Evolutionary conservation across 768 basidiomycete species (phyloP).

Genomic region (Lactifluus hygrophoroides): DNA sequence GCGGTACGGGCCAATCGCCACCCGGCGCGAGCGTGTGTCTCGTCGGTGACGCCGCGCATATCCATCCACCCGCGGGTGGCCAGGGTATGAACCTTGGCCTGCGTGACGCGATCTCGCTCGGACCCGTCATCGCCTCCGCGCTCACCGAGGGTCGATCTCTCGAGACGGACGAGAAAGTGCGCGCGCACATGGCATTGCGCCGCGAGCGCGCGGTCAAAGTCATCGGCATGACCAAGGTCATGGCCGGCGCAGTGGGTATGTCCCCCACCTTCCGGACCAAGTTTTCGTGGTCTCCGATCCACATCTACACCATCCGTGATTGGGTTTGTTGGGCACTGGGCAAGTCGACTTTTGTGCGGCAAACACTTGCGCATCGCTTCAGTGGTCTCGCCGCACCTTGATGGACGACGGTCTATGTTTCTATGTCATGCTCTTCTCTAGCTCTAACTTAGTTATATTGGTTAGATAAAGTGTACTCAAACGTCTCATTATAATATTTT

Average conservation of each 20-base stretch:
- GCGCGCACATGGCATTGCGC: conserved; percentile 31
- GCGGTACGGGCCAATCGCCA: neutral
- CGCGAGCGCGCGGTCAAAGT: conserved; percentile 34
- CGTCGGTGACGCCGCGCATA: conserved; percentile 42
- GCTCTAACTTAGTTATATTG: no score
- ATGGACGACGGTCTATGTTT: neutral
- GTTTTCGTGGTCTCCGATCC: conserved; percentile 17
- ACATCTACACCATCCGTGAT: conserved; percentile 22
- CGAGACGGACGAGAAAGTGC: conserved; percentile 28
- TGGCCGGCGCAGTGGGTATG: conserved; percentile 24
- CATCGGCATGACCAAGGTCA: conserved; percentile 34
- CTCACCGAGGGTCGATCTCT: conserved; percentile 25
- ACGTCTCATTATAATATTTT: no score
- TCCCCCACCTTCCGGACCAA: conserved; percentile 25
- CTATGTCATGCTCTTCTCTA: neutral
- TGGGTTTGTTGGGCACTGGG: conserved; percentile 23
- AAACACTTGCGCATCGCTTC: conserved; percentile 23
- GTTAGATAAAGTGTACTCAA: neutral
- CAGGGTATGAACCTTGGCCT: conserved; percentile 55
- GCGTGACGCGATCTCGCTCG: conserved; percentile 43
- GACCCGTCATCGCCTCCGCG: conserved; percentile 31
- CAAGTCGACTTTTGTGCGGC: conserved; percentile 21
- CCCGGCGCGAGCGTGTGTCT: conserved; percentile 24
- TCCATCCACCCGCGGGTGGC: conserved; percentile 47
- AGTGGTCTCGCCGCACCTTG: conserved; percentile 27